Percentiles rank a stretch among this genome's conserved stretches.
phyloP scores from a whole-genome alignment of 306 rosid genomes.

The Medicago lupulina region DNA sequence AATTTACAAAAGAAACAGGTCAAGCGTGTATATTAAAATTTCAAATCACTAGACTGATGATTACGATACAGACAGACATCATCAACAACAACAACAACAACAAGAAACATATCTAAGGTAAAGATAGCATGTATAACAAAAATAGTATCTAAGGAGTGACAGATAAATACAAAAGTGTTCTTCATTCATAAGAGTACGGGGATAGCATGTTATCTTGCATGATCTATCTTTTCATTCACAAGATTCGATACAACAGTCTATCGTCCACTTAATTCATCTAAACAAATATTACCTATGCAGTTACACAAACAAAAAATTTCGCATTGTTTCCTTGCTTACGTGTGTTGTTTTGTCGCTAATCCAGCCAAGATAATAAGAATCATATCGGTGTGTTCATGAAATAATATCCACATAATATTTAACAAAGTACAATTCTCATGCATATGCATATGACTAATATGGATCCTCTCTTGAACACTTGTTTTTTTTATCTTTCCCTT shows the following conservation, averaged over 20 bases:
- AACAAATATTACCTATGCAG: conserved; percentile 8
- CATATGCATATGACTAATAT: neutral
- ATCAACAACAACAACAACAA: neutral
- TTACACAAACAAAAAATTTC: neutral
- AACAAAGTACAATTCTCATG: conserved; percentile 19
- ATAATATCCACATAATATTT: conserved; percentile 10
- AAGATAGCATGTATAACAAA: neutral
- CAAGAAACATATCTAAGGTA: conserved; percentile 23
- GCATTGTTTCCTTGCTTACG: conserved; percentile 10
- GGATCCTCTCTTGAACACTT: conserved; percentile 1
- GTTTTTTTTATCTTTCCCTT: conserved; percentile 7
- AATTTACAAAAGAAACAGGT: neutral
- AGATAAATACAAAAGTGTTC: neutral
- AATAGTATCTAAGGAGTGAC: conserved; percentile 23
- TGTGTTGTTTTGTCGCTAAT: conserved; percentile 8
- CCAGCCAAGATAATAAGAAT: conserved; percentile 22
- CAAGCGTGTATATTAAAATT: conserved; percentile 11
- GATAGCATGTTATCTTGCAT: neutral
- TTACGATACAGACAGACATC: conserved; percentile 5
- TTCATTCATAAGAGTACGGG: neutral
- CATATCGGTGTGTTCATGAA: conserved; percentile 1
- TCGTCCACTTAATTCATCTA: conserved; percentile 16
- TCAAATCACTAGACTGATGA: neutral
- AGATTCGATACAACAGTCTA: conserved; percentile 3
- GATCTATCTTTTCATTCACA: neutral